These are phyloP conservation scores for Mycosphaerella arachidis DNA, from an alignment of 2,329 filamentous ascomycete species.

Conservation along the genomic window DNA sequence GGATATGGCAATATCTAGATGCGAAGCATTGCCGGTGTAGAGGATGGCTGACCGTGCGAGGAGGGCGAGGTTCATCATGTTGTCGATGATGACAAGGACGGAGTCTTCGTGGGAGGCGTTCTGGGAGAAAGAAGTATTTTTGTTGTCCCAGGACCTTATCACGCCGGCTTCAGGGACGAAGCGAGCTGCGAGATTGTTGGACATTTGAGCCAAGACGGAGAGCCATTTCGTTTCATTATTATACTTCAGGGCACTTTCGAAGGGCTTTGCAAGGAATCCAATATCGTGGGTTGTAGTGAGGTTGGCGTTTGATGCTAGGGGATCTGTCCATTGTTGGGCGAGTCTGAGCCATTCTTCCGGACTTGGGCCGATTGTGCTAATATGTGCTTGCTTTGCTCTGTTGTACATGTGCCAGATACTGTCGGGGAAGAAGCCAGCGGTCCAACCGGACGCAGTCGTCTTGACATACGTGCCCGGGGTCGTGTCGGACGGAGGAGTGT, in stretches of 20 bases:
- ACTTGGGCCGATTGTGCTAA: not conserved
- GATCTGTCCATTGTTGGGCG: slow-evolving; percentile 15
- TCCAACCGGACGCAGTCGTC: slow-evolving; percentile 14
- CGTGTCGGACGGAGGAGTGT: slow-evolving; percentile 9
- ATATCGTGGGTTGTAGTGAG: slow-evolving; percentile 17
- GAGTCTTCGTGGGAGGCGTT: slow-evolving; percentile 14
- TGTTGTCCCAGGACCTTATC: slow-evolving; percentile 16
- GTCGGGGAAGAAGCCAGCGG: slow-evolving; percentile 16
- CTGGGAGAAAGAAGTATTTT: slow-evolving; percentile 6
- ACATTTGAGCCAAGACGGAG: slow-evolving; percentile 13
- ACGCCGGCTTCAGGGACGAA: slow-evolving; percentile 13
- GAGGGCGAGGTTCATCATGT: slow-evolving; percentile 20
- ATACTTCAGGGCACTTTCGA: slow-evolving; percentile 14
- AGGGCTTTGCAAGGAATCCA: slow-evolving; percentile 16
- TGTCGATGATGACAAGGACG: slow-evolving; percentile 19
- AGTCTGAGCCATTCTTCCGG: slow-evolving; percentile 11
- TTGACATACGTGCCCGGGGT: slow-evolving; percentile 10
- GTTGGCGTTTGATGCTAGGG: slow-evolving; percentile 13
- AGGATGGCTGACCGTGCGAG: slow-evolving; percentile 9
- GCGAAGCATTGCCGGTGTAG: slow-evolving; percentile 12
- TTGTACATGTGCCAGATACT: slow-evolving; percentile 18
- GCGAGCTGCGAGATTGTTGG: slow-evolving; percentile 13
- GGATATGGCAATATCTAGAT: slow-evolving; percentile 10
- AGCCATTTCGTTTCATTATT: slow-evolving; percentile 10
- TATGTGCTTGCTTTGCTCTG: not conserved